phyloP scores from a whole-genome alignment of 176 grass and related monocot genomes.

The Musa troglodytarum region DNA sequence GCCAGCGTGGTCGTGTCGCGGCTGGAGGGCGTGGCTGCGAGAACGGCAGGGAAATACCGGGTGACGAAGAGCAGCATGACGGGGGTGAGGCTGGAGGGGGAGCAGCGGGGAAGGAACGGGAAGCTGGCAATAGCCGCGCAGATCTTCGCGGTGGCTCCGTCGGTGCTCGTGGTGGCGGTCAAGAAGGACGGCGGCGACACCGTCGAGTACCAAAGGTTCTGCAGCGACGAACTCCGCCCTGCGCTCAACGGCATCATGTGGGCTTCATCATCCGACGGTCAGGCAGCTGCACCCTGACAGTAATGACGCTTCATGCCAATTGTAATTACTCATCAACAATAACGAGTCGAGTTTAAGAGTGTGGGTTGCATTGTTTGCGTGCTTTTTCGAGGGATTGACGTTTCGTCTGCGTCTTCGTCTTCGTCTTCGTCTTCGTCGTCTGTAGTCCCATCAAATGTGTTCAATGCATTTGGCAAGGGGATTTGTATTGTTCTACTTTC shows the following conservation, averaged over 20 bases:
- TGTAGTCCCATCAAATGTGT: too few relatives aligned
- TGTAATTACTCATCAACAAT: too few relatives aligned
- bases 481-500: too few relatives aligned
- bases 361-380: too few relatives aligned
- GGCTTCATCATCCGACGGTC: constrained; percentile 4
- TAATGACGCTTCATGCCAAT: neutral
- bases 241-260: constrained; percentile 17
- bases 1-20: constrained; percentile 8
- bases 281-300: neutral
- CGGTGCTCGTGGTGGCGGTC: constrained; percentile 11
- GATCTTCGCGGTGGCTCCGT: constrained; percentile 21
- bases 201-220: constrained; percentile 7
- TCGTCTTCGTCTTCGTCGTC: too few relatives aligned
- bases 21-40: constrained; percentile 9
- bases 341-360: too few relatives aligned
- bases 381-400: too few relatives aligned
- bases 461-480: too few relatives aligned
- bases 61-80: constrained; percentile 16
- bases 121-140: constrained; percentile 7
- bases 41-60: constrained; percentile 10
- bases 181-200: constrained; percentile 12
- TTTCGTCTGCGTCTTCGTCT: too few relatives aligned
- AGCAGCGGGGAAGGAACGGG: constrained; percentile 11
- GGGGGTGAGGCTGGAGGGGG: constrained; percentile 14
- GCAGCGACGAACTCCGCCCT: constrained; percentile 18